These are phyloP conservation scores for Pseudonectria buxi DNA, from an alignment of 2,329 filamentous ascomycete genomes.

Conservation along the genomic window DNA sequence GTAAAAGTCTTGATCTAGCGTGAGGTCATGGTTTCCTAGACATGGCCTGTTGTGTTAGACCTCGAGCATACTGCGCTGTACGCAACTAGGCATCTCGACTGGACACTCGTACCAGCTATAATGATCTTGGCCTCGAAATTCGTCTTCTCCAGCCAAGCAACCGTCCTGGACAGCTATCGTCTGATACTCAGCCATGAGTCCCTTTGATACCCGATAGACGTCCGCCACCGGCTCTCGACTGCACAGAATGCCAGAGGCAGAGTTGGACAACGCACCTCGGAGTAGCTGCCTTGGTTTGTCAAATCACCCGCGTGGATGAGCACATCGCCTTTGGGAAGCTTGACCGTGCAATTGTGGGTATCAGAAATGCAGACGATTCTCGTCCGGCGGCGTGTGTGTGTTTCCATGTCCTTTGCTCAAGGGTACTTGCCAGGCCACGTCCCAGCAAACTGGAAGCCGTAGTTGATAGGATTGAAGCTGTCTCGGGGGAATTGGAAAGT, in stretches of 20 bases:
- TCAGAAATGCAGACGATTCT: slow-evolving; percentile 71
- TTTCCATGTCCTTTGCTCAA: slow-evolving; percentile 3
- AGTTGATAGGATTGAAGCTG: too few species aligned
- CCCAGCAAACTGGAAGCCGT: neutral
- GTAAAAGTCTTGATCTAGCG: slow-evolving; percentile 60
- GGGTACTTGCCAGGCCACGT: neutral
- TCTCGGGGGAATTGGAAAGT: too few species aligned
- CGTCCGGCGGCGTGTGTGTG: slow-evolving; percentile 35
- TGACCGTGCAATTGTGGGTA: slow-evolving; percentile 61
- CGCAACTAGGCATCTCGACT: neutral
- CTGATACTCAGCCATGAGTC: slow-evolving; percentile 5
- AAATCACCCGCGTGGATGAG: slow-evolving; percentile 72
- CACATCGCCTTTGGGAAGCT: slow-evolving; percentile 64
- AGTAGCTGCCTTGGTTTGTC: slow-evolving; percentile 62
- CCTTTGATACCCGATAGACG: too few species aligned
- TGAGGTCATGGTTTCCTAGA: slow-evolving; percentile 70
- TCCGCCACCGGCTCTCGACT: neutral
- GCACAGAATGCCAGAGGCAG: slow-evolving; percentile 1
- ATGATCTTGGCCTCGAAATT: slow-evolving; percentile 66
- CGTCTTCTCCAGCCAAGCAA: slow-evolving; percentile 60
- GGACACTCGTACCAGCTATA: slow-evolving; percentile 48
- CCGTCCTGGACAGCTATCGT: slow-evolving; percentile 46
- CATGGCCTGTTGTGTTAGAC: slow-evolving; percentile 5
- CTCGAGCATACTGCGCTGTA: neutral
- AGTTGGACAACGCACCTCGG: slow-evolving; percentile 34